Evolutionary conservation across 805 yeast genomes (phyloP).

Genomic region (Starmerella asiatica): DNA sequence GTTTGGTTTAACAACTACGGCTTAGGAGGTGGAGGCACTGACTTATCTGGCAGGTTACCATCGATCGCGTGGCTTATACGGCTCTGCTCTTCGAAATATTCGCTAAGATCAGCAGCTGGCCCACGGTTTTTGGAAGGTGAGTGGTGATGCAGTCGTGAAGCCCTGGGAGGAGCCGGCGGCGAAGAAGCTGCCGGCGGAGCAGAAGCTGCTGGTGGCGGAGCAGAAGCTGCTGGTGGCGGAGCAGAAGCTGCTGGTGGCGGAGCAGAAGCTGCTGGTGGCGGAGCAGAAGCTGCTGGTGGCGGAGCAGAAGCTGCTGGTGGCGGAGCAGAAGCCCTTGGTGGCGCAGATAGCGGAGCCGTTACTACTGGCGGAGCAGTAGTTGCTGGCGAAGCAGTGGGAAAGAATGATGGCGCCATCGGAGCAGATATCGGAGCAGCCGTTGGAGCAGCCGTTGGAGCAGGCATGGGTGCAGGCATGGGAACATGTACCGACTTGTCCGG

Average conservation of each 20-base stretch:
- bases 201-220: background rate
- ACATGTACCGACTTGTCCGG: background rate
- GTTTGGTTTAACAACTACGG: no score
- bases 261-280: no score
- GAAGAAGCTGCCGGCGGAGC: background rate
- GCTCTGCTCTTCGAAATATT: slow-evolving; percentile 22
- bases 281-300: no score
- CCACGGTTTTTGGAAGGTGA: background rate
- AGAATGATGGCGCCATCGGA: no score
- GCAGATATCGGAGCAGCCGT: background rate
- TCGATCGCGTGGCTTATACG: slow-evolving; percentile 18
- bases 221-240: slow-evolving; percentile 1
- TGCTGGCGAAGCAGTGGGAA: slow-evolving; percentile 1
- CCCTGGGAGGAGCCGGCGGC: background rate
- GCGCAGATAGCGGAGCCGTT: background rate
- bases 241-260: no score
- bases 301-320: slow-evolving; percentile 1
- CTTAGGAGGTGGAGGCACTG: slow-evolving; percentile 13
- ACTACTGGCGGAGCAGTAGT: background rate
- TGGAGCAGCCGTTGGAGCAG: background rate
- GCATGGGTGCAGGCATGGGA: slow-evolving; percentile 3
- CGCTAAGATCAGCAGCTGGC: slow-evolving; percentile 10
- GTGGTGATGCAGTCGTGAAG: no score
- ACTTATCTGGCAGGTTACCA: slow-evolving; percentile 2
- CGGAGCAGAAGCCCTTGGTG: background rate